Base-by-base conservation (phyloP, 2,329 filamentous ascomycete genomes). In the Hortaea sp. region DNA sequence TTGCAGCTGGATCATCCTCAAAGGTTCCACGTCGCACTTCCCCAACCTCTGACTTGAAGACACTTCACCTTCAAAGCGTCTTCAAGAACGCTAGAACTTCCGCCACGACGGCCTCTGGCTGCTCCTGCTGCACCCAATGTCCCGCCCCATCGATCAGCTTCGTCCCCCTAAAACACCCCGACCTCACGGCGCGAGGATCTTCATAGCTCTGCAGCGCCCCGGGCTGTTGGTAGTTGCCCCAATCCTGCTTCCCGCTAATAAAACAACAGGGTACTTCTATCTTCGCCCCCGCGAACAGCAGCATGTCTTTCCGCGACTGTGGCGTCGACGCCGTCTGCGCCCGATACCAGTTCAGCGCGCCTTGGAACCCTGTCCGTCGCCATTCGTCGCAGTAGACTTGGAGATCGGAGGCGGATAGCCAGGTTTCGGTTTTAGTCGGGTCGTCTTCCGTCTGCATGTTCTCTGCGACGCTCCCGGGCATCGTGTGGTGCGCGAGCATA, bases 61-160 rank as follows among this genome's bases (percentile, higher is more conserved):
- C 20, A 20, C 20, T 20, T 20, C 20, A 20, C 20, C 20, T 20
- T 20, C 30, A 47, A 4, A 50, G 34, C 38, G 11, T 34, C 31
- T 7, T 39, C 41, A 66, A 45, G 50, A 80, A 74, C 7, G 57
- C 60, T 50, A 72, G 48, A 35, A 80, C 65, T 47, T 69, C 68
- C 44, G 69, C 58, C 0, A 70, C 65, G 6, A 81, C 76, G 45
- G 66, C 69, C 53, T 76, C 71, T 1, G 79, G 74, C 58, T 78
- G 70, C 60, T 85, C 81, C 62, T 84, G 79, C 57, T 82, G 80
- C 32, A 82, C 74, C 82, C 82, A 85, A 66, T 85, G 82, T 0
- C 82, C 82, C 4, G 79, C 80, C 0, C 72, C 72, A 11, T 80
- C 72, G 9, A 85, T 66, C 12, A 80, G 64, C 42, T 59, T 72